A percentile compares a stretch with the other conserved stretches of the same genome.
phyloP scores from a whole-genome alignment of 176 grass and related monocot species.

The Coix lacrymajobi region DNA sequence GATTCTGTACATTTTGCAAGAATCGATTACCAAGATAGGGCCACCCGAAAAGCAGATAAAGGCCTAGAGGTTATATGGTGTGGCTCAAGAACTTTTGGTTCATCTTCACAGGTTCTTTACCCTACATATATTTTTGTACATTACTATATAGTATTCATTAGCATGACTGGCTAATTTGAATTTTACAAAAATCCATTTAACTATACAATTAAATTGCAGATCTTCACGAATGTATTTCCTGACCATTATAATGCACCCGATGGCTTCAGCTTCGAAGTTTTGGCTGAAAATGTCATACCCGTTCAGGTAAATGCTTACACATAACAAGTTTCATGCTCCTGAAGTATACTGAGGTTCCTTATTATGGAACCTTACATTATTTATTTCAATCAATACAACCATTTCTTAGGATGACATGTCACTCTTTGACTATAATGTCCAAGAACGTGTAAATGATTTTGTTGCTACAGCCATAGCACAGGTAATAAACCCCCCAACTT shows the following conservation, averaged over 20 bases:
- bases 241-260: conserved; percentile 78
- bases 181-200: not conserved
- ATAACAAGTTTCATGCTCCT: not conserved
- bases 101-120: conserved; percentile 71
- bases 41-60: conserved; percentile 56
- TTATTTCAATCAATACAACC: not conserved
- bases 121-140: not conserved
- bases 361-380: not conserved
- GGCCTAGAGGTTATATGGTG: conserved; percentile 85
- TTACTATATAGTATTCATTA: conserved; percentile 3
- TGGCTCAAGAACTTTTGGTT: conserved; percentile 75
- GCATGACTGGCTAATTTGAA: not conserved
- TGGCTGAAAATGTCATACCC: conserved; percentile 44
- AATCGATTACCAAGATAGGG: conserved; percentile 95
- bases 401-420: conserved; percentile 57
- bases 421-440: conserved; percentile 79
- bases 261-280: conserved; percentile 79
- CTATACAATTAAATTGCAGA: conserved; percentile 42
- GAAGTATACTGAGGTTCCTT: not conserved
- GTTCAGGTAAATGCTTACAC: conserved; percentile 61
- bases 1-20: conserved; percentile 86
- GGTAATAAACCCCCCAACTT: conserved; percentile 40
- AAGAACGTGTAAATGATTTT: conserved; percentile 82
- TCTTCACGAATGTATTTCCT: conserved; percentile 89
- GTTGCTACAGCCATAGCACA: conserved; percentile 72